These are phyloP conservation scores for Globisporangium middletonii DNA, from an alignment of 352 stramenopile species.

Conservation along the genomic window DNA sequence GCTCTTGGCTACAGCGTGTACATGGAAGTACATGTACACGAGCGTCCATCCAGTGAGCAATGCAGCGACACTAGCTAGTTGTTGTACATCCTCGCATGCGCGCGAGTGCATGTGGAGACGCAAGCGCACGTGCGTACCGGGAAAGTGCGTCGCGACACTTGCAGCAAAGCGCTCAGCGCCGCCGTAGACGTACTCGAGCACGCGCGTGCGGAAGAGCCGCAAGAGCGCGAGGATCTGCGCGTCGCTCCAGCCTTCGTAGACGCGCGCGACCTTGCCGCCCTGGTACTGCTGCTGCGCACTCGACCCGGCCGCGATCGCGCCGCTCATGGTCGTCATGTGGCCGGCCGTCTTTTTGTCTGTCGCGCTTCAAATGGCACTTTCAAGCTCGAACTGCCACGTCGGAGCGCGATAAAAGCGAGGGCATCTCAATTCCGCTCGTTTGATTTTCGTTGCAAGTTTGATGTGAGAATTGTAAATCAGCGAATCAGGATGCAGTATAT, in stretches of 20 bases:
- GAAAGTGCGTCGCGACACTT: slow-evolving; percentile 31
- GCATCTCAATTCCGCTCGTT: too few species aligned
- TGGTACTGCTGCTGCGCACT: not conserved
- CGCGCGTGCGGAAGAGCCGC: slow-evolving; percentile 37
- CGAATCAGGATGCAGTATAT: too few species aligned
- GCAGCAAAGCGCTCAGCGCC: slow-evolving; percentile 35
- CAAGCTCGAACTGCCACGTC: too few species aligned
- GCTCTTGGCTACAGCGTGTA: slow-evolving; percentile 21
- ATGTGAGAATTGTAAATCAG: too few species aligned
- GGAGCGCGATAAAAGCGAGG: too few species aligned
- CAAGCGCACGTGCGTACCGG: slow-evolving; percentile 17
- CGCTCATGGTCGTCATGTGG: not conserved
- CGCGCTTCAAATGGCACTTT: too few species aligned
- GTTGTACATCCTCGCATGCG: not conserved
- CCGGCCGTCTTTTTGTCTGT: too few species aligned
- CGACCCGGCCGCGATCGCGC: not conserved
- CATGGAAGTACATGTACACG: not conserved
- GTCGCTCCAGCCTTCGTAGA: slow-evolving; percentile 42
- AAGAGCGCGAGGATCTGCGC: slow-evolving; percentile 45
- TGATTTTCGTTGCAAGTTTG: too few species aligned
- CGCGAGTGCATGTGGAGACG: not conserved
- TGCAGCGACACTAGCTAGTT: not conserved
- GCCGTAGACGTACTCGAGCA: slow-evolving; percentile 59
- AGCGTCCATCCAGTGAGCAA: not conserved
- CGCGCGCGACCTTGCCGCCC: slow-evolving; percentile 21